Evolutionary conservation across 2,329 filamentous ascomycete species (phyloP).

Genomic region (Aspergillus neotritici): DNA sequence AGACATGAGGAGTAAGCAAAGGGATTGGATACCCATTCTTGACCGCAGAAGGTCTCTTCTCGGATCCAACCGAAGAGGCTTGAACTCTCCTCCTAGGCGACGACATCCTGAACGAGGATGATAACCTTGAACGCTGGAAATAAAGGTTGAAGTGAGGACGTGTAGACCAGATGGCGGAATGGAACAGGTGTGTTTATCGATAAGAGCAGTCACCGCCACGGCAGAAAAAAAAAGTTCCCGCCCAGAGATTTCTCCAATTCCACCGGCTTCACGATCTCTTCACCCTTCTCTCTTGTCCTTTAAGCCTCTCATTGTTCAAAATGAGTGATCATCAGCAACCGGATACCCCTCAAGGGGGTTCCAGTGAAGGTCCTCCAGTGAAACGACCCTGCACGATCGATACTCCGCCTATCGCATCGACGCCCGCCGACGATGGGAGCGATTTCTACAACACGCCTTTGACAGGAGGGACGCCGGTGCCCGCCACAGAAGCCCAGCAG

Average conservation of each 20-base stretch:
- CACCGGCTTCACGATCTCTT: constrained; percentile 6
- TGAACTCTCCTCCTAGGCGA: constrained; percentile 13
- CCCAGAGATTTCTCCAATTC: constrained; percentile 1
- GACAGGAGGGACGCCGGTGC: constrained; percentile 24
- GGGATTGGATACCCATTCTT: constrained; percentile 23
- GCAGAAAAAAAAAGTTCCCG: constrained; percentile 25
- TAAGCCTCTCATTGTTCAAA: constrained; percentile 3
- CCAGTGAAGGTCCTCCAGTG: constrained; percentile 18
- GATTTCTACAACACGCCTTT: constrained; percentile 41
- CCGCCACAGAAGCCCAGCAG: constrained; percentile 6
- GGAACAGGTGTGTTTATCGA: constrained; percentile 4
- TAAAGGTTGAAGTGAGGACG: neutral
- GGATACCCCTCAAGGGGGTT: constrained; percentile 9
- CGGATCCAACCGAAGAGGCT: constrained; percentile 4
- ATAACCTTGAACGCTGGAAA: neutral
- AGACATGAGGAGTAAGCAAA: neutral
- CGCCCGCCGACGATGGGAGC: constrained; percentile 33
- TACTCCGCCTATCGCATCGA: constrained; percentile 26
- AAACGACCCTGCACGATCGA: constrained; percentile 26
- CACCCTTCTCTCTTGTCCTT: neutral
- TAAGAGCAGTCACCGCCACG: constrained; percentile 1
- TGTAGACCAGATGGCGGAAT: neutral
- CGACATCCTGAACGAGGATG: constrained; percentile 13
- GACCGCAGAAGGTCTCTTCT: constrained; percentile 12
- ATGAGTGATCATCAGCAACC: constrained; percentile 24